Evolutionary conservation across 1,284 basidiomycete genomes (phyloP).

Genomic region (Thelephora terrestris): DNA sequence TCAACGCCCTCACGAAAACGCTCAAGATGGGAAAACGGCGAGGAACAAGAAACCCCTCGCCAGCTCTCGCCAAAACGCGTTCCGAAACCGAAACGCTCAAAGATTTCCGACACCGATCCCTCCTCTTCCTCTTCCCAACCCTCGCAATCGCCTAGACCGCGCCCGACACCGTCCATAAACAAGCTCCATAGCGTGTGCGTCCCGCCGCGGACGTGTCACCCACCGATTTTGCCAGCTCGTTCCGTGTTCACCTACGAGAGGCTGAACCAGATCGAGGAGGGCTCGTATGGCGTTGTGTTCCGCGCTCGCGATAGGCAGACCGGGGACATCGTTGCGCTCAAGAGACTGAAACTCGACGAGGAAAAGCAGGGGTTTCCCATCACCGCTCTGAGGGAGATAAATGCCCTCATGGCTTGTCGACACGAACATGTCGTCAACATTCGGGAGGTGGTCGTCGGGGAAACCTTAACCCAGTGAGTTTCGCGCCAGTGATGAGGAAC

Average conservation of each 20-base stretch:
- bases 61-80: constrained; percentile 37
- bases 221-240: constrained; percentile 70
- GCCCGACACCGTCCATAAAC: constrained; percentile 2
- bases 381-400: constrained; percentile 90
- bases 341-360: constrained; percentile 97
- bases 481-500: constrained; percentile 6
- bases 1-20: constrained; percentile 19
- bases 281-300: constrained; percentile 96
- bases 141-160: background rate
- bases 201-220: constrained; percentile 67
- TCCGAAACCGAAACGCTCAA: constrained; percentile 26
- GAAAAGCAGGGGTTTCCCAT: constrained; percentile 99
- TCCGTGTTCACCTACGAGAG: constrained; percentile 90
- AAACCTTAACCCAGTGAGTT: constrained; percentile 95
- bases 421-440: constrained; percentile 96
- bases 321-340: constrained; percentile 91
- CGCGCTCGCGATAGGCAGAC: constrained; percentile 90
- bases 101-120: constrained; percentile 5
- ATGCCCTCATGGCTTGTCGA: constrained; percentile 83
- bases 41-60: constrained; percentile 25
- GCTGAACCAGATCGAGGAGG: constrained; percentile 98
- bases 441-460: constrained; percentile 97
- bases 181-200: constrained; percentile 52
- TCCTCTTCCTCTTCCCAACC: constrained; percentile 5
- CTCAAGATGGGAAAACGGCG: constrained; percentile 17